phyloP scores from a whole-genome alignment of 352 stramenopile species.

The Phytophthora aleatoria region DNA sequence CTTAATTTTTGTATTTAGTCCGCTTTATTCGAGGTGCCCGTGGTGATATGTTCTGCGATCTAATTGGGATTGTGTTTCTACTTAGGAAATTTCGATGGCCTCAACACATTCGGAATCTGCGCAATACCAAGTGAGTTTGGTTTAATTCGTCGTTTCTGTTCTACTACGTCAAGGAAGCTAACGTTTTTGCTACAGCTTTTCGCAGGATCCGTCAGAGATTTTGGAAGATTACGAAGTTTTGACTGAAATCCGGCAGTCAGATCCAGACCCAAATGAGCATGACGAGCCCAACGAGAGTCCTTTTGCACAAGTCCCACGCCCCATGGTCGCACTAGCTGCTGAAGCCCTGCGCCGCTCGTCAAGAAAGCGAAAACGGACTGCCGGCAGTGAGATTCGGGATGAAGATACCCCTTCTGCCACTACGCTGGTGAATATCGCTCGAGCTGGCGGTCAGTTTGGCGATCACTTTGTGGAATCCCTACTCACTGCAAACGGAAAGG shows the following conservation, averaged over 20 bases:
- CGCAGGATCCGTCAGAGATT: slow-evolving; percentile 51
- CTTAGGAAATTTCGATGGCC: slow-evolving; percentile 83
- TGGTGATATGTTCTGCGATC: neutral
- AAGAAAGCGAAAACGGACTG: slow-evolving; percentile 48
- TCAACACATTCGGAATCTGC: slow-evolving; percentile 61
- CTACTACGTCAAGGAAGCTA: slow-evolving; percentile 6
- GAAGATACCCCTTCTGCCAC: slow-evolving; percentile 14
- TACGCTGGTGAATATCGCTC: slow-evolving; percentile 35
- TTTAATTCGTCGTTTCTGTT: slow-evolving; percentile 11
- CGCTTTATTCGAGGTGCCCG: neutral
- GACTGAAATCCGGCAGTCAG: slow-evolving; percentile 1
- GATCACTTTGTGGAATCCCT: slow-evolving; percentile 55
- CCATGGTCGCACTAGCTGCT: slow-evolving; percentile 44
- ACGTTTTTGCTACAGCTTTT: slow-evolving; percentile 42
- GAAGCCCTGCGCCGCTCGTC: slow-evolving; percentile 28
- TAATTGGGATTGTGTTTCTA: neutral
- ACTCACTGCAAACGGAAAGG: slow-evolving; percentile 47
- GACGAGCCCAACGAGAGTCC: slow-evolving; percentile 20
- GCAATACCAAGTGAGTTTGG: slow-evolving; percentile 51
- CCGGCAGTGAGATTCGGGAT: slow-evolving; percentile 5
- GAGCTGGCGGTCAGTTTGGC: slow-evolving; percentile 40
- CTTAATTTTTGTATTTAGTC: neutral
- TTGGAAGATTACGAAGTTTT: slow-evolving; percentile 54
- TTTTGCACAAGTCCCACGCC: slow-evolving; percentile 47
- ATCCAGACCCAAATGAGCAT: neutral